Base-by-base conservation (phyloP, 768 basidiomycete genomes). In the Boletus speciosus region DNA sequence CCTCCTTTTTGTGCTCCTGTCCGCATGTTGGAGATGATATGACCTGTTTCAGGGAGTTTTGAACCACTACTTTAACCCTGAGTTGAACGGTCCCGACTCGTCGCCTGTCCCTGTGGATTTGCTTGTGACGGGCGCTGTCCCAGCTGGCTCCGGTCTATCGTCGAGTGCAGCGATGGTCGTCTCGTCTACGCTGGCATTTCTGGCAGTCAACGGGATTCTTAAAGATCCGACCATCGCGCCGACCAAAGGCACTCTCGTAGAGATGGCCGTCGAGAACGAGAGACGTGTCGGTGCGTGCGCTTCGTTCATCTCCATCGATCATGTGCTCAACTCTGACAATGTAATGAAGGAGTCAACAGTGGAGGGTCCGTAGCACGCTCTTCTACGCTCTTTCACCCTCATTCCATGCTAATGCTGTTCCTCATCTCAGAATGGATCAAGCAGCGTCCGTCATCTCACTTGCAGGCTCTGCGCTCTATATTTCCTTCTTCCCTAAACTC, bases 111-210 rank as follows among this genome's bases (percentile, higher is more conserved):
- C 85, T 4, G 81, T 88, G n/a, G 83, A 93, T 59, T 60, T 93
- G 10, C 76, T 93, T 5, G 82, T 92, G 11, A 84, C 85, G 0
- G 94, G 94, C 1, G 81, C 85, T 11, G 87, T 97, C 3, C 93
- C 93, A 0, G 81, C 90, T 2, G 94, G 93, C 0, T 88, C 90
- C 0, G 93, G 94, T 1, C 73, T 96, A 5, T 92, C 89, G 7
- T 92, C 89, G 4, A 92, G 89, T 58, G 90, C 91, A 0, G 93
- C 93, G 0, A 88, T 96, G 83, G 90, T 93, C 34, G 90, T 95
- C 23, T 88, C 90, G 0, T 90, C 88, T 38, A 88, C 91, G 0
- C 74, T 95, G 31, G 82, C 87, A 0, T 90, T 94, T 66, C 73
- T 94, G 27, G 85, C 85, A 6, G 82, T 85, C 40, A 93, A 94